Evolutionary conservation across 2,329 filamentous ascomycete species (phyloP).

Genomic region (Pestalotiopsis sp.): DNA sequence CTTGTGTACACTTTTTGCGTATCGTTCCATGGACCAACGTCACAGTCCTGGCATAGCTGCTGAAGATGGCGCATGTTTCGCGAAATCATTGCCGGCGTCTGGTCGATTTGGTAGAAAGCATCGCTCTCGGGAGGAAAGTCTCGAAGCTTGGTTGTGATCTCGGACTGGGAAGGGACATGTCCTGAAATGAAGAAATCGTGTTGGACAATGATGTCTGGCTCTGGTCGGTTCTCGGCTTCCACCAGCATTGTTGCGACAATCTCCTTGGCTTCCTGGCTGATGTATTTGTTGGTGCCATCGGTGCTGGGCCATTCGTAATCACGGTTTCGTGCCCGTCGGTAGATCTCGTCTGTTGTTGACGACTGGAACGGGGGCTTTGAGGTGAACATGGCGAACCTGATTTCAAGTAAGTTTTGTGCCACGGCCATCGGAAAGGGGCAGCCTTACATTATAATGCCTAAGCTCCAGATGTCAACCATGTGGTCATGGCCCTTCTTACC

Average conservation of each 20-base stretch:
- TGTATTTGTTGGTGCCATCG: constrained; percentile 67
- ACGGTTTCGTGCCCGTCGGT: constrained; percentile 68
- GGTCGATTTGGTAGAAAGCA: constrained; percentile 58
- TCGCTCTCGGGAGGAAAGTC: constrained; percentile 59
- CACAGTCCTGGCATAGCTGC: constrained; percentile 60
- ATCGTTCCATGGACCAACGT: constrained; percentile 58
- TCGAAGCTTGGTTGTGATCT: constrained; percentile 61
- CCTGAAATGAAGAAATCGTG: constrained; percentile 80
- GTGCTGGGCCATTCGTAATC: constrained; percentile 80
- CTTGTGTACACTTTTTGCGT: constrained; percentile 53
- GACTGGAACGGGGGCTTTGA: constrained; percentile 97
- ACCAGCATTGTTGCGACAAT: constrained; percentile 77
- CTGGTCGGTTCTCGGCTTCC: constrained; percentile 73
- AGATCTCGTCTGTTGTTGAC: constrained; percentile 83
- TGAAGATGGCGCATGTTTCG: constrained; percentile 55
- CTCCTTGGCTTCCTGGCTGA: constrained; percentile 76
- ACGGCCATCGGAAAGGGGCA: background rate
- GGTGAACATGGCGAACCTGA: constrained; percentile 93
- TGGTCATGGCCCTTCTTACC: constrained; percentile 94
- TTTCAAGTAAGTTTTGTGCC: constrained; percentile 22
- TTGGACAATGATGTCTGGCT: constrained; percentile 77
- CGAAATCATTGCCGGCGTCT: constrained; percentile 46
- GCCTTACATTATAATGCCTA: constrained; percentile 93
- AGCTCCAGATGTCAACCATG: constrained; percentile 97
- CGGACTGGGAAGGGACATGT: constrained; percentile 66